These are phyloP conservation scores for Diatrype stigma DNA, from an alignment of 2,329 filamentous ascomycete species.

Conservation along the genomic window DNA sequence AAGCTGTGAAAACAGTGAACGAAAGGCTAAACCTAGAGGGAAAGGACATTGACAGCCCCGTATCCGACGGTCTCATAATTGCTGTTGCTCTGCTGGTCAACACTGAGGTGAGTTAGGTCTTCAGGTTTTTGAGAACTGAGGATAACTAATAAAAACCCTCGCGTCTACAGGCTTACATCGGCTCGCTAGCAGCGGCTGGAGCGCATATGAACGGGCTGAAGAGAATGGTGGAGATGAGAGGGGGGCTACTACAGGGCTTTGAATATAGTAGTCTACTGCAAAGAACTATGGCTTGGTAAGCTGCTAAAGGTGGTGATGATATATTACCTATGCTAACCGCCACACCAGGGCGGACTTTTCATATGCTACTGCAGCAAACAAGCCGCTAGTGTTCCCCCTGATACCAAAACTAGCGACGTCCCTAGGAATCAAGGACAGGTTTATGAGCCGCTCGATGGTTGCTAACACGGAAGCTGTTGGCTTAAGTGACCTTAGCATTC, in stretches of 20 bases:
- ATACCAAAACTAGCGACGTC: conserved; percentile 25
- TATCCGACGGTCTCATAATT: conserved; percentile 29
- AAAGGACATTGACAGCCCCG: conserved; percentile 22
- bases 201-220: conserved; percentile 29
- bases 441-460: conserved; percentile 21
- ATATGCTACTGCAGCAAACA: conserved; percentile 26
- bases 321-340: conserved; percentile 7
- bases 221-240: conserved; percentile 28
- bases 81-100: conserved; percentile 30
- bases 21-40: conserved; percentile 28
- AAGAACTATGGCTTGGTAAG: conserved; percentile 28
- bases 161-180: conserved; percentile 22
- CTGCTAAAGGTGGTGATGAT: not conserved
- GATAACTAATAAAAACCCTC: conserved; percentile 3
- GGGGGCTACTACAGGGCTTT: conserved; percentile 26
- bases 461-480: conserved; percentile 12
- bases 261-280: conserved; percentile 27
- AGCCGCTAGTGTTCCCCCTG: conserved; percentile 26
- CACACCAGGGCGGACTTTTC: conserved; percentile 27
- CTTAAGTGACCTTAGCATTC: conserved; percentile 17
- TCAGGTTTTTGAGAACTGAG: not conserved
- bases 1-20: conserved; percentile 29
- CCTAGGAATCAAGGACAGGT: conserved; percentile 23
- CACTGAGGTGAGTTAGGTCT: conserved; percentile 21
- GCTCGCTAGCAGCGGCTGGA: conserved; percentile 24